Evolutionary conservation across 2,329 filamentous ascomycete genomes (phyloP).

Genomic region (Penicillium sp.): DNA sequence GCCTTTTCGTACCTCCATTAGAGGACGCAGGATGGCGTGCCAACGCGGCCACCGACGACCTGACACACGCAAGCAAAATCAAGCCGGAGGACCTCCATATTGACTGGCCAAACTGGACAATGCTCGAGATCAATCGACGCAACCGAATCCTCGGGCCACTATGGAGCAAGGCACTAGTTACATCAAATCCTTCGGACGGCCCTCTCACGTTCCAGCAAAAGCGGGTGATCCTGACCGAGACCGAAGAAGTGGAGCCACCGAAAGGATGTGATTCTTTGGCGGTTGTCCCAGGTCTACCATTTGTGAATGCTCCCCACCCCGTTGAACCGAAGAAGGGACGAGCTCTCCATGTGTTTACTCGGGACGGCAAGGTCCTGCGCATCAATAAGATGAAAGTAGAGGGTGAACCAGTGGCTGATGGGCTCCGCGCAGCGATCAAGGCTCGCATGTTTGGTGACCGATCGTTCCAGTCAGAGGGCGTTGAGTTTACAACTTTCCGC

Average conservation of each 20-base stretch:
- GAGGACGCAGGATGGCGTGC: conserved; percentile 29
- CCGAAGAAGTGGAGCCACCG: conserved; percentile 32
- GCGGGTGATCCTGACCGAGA: conserved; percentile 39
- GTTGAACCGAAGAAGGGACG: conserved; percentile 26
- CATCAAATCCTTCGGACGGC: conserved; percentile 18
- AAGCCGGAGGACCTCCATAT: conserved; percentile 62
- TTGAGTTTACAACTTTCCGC: conserved; percentile 33
- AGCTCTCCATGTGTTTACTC: conserved; percentile 38
- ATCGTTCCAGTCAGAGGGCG: conserved; percentile 25
- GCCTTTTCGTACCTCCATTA: conserved; percentile 65
- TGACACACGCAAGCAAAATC: conserved; percentile 70
- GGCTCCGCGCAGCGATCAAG: conserved; percentile 39
- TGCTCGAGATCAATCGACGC: conserved; percentile 55
- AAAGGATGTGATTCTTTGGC: conserved; percentile 27
- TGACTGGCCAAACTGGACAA: conserved; percentile 56
- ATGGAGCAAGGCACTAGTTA: conserved; percentile 55
- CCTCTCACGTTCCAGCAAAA: conserved; percentile 27
- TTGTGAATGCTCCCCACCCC: conserved; percentile 30
- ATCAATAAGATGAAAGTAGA: conserved; percentile 43
- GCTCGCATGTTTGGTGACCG: conserved; percentile 38
- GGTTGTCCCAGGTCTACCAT: conserved; percentile 38
- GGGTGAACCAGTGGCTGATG: conserved; percentile 36
- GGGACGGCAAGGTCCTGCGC: conserved; percentile 35
- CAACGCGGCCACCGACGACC: conserved; percentile 22
- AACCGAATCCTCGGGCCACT: conserved; percentile 62